Percentiles rank a stretch among this genome's conserved stretches.
These are phyloP conservation scores for Elongisporangium anandrum DNA, from an alignment of 352 stramenopile species.

Conservation along the genomic window DNA sequence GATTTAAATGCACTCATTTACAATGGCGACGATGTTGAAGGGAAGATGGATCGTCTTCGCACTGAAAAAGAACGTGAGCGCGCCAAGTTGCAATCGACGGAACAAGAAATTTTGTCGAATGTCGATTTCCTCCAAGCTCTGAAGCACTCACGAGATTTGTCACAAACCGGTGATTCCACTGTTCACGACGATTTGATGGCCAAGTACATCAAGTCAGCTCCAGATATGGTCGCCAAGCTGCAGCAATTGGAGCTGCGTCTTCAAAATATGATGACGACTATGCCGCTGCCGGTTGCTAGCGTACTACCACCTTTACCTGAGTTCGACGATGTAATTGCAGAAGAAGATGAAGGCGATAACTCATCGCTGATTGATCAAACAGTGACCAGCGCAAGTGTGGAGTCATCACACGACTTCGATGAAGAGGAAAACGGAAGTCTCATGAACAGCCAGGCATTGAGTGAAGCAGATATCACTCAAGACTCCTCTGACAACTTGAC, in stretches of 20 bases:
- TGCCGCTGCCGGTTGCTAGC: no score
- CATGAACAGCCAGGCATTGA: no score
- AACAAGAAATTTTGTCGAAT: slow-evolving; percentile 58
- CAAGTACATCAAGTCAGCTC: slow-evolving; percentile 49
- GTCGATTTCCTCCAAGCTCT: slow-evolving; percentile 56
- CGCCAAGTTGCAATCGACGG: slow-evolving; percentile 30
- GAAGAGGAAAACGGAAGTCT: no score
- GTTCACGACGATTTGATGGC: slow-evolving; percentile 23
- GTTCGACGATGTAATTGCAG: neutral
- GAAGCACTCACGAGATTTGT: slow-evolving; percentile 18
- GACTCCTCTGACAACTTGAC: no score
- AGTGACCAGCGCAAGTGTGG: no score
- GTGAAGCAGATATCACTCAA: no score
- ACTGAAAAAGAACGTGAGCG: slow-evolving; percentile 29
- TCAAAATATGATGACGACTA: slow-evolving; percentile 14
- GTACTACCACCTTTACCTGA: no score
- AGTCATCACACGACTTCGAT: no score
- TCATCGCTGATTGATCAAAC: neutral
- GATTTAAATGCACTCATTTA: slow-evolving; percentile 43
- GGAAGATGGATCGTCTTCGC: slow-evolving; percentile 28
- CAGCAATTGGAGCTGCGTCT: slow-evolving; percentile 32
- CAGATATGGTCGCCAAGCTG: slow-evolving; percentile 43
- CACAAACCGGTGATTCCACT: slow-evolving; percentile 3
- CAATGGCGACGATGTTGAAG: slow-evolving; percentile 21
- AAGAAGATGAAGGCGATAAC: slow-evolving; percentile 1